A percentile compares a stretch with the other conserved stretches of the same genome.
Conservation (phyloP, 345 rosid species). For the Luvunga scandens region DNA sequence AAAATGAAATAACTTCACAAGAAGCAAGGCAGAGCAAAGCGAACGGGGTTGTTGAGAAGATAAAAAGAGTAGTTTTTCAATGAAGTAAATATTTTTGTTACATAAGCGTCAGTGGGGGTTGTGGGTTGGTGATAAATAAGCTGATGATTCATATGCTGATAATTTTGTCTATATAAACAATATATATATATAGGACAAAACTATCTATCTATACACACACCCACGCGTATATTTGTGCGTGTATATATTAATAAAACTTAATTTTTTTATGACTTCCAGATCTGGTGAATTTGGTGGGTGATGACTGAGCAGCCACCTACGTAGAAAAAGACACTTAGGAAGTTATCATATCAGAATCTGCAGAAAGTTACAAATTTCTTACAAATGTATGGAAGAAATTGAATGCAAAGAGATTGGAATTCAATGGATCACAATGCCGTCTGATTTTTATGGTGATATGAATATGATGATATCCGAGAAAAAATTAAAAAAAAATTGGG, state of each 20-base stretch:
- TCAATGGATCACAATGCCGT: slow-evolving; percentile 57
- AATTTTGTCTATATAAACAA: slow-evolving; percentile 15
- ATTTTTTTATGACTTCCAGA: slow-evolving; percentile 16
- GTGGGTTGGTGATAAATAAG: slow-evolving; percentile 28
- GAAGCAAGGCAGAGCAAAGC: slow-evolving; percentile 1
- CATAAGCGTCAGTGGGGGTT: slow-evolving; percentile 21
- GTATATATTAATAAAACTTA: not conserved
- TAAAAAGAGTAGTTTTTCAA: not conserved
- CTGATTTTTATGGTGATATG: not conserved
- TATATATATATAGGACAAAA: not conserved
- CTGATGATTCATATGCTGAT: not conserved
- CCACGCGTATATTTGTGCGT: not conserved
- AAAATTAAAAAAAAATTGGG: not conserved
- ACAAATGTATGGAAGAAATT: slow-evolving; percentile 54
- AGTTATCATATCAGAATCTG: slow-evolving; percentile 9
- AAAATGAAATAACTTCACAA: not conserved
- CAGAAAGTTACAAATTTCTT: slow-evolving; percentile 16
- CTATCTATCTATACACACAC: too few species aligned
- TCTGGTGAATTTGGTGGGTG: slow-evolving; percentile 32
- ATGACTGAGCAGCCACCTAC: slow-evolving; percentile 29
- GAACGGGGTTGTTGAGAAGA: slow-evolving; percentile 12
- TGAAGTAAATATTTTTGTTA: slow-evolving; percentile 16
- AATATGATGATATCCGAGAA: slow-evolving; percentile 12
- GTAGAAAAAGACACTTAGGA: slow-evolving; percentile 35
- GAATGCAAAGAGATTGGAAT: slow-evolving; percentile 56